phyloP scores from a whole-genome alignment of 2,329 filamentous ascomycete species.

The Penicillium sp. region DNA sequence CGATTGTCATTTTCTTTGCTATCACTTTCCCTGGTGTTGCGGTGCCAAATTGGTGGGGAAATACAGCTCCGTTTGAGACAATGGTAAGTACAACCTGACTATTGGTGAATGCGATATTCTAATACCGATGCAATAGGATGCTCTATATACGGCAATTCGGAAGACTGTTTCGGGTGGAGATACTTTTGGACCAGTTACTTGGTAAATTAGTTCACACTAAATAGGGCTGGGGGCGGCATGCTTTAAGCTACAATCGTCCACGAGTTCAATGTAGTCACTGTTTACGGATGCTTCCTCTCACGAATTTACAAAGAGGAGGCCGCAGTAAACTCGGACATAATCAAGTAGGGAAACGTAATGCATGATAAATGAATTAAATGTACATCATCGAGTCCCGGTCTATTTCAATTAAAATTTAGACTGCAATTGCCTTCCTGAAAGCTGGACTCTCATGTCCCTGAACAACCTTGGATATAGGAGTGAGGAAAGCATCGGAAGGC shows the following conservation, averaged over 20 bases:
- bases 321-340: too few species aligned
- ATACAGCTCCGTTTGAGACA: conserved; percentile 29
- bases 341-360: not conserved
- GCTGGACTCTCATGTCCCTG: conserved; percentile 31
- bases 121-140: conserved; percentile 4
- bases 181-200: conserved; percentile 15
- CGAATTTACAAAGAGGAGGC: too few species aligned
- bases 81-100: conserved; percentile 13
- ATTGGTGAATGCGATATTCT: not conserved
- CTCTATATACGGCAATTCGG: conserved; percentile 12
- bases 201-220: not conserved
- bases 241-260: not conserved
- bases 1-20: conserved; percentile 67
- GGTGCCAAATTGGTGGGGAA: conserved; percentile 61
- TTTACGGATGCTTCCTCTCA: too few species aligned
- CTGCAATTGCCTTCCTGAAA: conserved; percentile 27
- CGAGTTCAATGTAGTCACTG: not conserved
- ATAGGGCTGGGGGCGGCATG: not conserved
- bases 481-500: conserved; percentile 22
- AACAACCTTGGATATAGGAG: conserved; percentile 32
- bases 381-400: not conserved
- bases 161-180: conserved; percentile 16
- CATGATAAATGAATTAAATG: not conserved
- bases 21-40: conserved; percentile 58
- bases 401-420: conserved; percentile 7